phyloP scores from a whole-genome alignment of 129 eudicot genomes.

The Lactuca sativa region DNA sequence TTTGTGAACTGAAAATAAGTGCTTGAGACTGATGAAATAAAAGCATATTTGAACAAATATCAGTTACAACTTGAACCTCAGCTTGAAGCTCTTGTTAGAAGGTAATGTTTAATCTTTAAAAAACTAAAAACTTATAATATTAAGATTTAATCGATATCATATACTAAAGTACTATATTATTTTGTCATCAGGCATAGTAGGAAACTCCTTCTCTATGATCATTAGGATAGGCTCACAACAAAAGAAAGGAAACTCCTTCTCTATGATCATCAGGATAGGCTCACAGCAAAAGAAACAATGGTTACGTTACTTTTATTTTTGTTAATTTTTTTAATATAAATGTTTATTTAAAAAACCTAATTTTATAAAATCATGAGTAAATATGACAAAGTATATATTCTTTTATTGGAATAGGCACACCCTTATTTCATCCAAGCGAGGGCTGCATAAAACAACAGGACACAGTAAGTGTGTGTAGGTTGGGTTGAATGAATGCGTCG shows the following conservation, averaged over 20 bases:
- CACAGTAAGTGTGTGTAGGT: no score
- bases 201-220: no score
- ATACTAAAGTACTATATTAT: not conserved
- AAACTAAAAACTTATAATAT: not conserved
- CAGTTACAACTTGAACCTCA: slow-evolving; percentile 93
- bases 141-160: not conserved
- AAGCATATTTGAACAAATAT: slow-evolving; percentile 91
- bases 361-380: not conserved
- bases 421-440: no score
- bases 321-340: no score
- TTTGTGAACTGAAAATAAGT: slow-evolving; percentile 58
- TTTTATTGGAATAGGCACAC: no score
- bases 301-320: slow-evolving; percentile 26
- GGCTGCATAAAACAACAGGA: no score
- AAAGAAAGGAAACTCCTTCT: slow-evolving; percentile 98
- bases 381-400: no score
- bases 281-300: slow-evolving; percentile 98
- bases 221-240: no score
- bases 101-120: slow-evolving; percentile 36
- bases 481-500: no score
- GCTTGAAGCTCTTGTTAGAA: slow-evolving; percentile 97
- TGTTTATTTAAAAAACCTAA: no score
- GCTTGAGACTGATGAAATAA: slow-evolving; percentile 95
- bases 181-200: slow-evolving; percentile 63
- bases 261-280: slow-evolving; percentile 94